Evolutionary conservation across 108 stramenopile species (phyloP).

Genomic region (Conticribra weissflogii): DNA sequence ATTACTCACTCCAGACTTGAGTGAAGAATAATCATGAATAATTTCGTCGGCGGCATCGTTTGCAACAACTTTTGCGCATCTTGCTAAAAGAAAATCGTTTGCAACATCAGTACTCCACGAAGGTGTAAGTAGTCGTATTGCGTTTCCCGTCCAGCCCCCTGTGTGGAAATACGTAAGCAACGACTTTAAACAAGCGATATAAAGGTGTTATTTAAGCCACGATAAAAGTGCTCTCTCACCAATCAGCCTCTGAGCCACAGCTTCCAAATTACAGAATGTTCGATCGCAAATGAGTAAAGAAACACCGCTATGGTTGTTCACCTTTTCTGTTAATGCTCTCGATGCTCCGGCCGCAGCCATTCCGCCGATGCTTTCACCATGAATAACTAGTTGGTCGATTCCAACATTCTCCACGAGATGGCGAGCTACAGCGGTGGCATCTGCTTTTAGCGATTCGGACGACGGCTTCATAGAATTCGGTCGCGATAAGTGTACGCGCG

Average conservation of each 20-base stretch:
- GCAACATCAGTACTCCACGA: conserved; percentile 88
- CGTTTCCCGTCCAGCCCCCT: conserved; percentile 79
- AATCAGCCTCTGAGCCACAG: conserved; percentile 81
- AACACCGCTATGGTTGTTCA: conserved; percentile 26
- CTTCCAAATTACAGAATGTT: conserved; percentile 88
- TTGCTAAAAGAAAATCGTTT: conserved; percentile 75
- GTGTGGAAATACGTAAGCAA: no score
- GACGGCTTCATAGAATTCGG: conserved; percentile 69
- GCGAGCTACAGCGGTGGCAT: conserved; percentile 65
- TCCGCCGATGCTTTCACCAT: conserved; percentile 89
- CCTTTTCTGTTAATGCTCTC: conserved; percentile 38
- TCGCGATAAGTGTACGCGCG: no score
- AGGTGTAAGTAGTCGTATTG: conserved; percentile 75
- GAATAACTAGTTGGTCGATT: conserved; percentile 69
- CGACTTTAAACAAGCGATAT: no score
- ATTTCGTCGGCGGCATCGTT: conserved; percentile 86
- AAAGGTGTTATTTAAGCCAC: no score
- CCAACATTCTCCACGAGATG: conserved; percentile 63
- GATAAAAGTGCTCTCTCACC: conserved; percentile 24
- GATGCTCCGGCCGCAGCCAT: conserved; percentile 85
- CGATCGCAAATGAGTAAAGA: conserved; percentile 83
- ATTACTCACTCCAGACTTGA: conserved; percentile 61
- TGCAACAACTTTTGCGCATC: conserved; percentile 82
- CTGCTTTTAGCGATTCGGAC: conserved; percentile 72
- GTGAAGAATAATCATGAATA: conserved; percentile 79